Percentiles rank a stretch among this genome's conserved stretches.
Conservation (phyloP, 192 early-diverging fungal species). For the Backusella luteola region DNA sequence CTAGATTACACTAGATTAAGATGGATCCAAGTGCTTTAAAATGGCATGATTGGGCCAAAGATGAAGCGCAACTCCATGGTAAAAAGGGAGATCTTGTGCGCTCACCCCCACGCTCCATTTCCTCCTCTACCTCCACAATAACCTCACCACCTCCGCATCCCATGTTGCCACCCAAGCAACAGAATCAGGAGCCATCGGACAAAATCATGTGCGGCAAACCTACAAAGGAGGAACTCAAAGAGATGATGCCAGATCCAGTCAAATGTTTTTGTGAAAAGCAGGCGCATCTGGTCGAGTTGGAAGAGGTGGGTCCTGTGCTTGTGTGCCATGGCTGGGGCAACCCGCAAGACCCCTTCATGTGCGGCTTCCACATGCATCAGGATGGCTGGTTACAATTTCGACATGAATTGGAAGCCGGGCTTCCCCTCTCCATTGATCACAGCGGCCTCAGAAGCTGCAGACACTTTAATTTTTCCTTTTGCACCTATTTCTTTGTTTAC, state of each 20-base stretch:
- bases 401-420: not conserved
- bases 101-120: not conserved
- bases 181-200: not conserved
- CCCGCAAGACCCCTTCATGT: not conserved
- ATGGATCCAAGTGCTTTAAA: not conserved
- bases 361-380: slow-evolving; percentile 21
- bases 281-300: not conserved
- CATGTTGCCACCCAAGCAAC: not conserved
- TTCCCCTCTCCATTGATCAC: not conserved
- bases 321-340: not conserved
- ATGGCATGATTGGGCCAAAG: slow-evolving; percentile 2
- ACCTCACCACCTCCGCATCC: not conserved
- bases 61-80: not conserved
- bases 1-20: not conserved
- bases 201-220: not conserved
- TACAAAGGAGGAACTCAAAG: not conserved
- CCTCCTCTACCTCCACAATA: not conserved
- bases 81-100: not conserved
- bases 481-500: not conserved
- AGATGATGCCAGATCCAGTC: not conserved
- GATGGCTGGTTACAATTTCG: slow-evolving; percentile 7
- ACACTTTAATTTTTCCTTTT: slow-evolving; percentile 13
- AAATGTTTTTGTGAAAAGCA: not conserved
- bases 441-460: not conserved
- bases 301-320: not conserved